Conservation (phyloP, 805 yeast species). For the Schwanniomyces pseudopolymorphus region DNA sequence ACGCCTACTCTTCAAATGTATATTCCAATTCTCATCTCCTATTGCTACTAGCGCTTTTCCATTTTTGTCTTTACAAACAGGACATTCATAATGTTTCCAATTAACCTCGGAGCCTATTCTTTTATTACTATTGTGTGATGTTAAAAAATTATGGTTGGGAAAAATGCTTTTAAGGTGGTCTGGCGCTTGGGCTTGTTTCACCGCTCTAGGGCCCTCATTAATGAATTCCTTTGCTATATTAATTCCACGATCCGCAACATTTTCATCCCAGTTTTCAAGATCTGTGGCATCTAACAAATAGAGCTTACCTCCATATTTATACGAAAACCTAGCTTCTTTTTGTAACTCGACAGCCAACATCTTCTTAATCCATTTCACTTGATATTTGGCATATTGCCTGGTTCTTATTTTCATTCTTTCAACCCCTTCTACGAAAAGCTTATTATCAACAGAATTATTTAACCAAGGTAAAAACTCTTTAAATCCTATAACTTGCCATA, state of each 20-base stretch:
- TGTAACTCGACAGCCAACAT: conserved; percentile 60
- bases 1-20: conserved; percentile 65
- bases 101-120: conserved; percentile 28
- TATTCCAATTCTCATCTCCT: conserved; percentile 69
- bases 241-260: conserved; percentile 58
- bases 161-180: conserved; percentile 19
- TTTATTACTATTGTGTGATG: conserved; percentile 36
- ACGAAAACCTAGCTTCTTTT: conserved; percentile 45
- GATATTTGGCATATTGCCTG: conserved; percentile 81
- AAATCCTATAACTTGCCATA: conserved; percentile 95
- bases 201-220: conserved; percentile 23
- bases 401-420: conserved; percentile 83
- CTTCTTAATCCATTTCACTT: conserved; percentile 87
- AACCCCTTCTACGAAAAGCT: conserved; percentile 45
- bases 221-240: conserved; percentile 43
- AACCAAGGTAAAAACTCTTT: conserved; percentile 83
- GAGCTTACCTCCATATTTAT: conserved; percentile 60
- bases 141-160: conserved; percentile 21
- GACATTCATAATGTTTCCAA: conserved; percentile 74
- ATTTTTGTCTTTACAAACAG: conserved; percentile 56
- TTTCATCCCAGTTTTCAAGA: conserved; percentile 55
- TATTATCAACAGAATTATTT: conserved; percentile 7
- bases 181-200: conserved; percentile 28
- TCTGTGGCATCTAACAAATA: conserved; percentile 79
- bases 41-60: conserved; percentile 62